Base-by-base conservation (phyloP, 805 yeast genomes). In the Saccharomycopsis javanensis region DNA sequence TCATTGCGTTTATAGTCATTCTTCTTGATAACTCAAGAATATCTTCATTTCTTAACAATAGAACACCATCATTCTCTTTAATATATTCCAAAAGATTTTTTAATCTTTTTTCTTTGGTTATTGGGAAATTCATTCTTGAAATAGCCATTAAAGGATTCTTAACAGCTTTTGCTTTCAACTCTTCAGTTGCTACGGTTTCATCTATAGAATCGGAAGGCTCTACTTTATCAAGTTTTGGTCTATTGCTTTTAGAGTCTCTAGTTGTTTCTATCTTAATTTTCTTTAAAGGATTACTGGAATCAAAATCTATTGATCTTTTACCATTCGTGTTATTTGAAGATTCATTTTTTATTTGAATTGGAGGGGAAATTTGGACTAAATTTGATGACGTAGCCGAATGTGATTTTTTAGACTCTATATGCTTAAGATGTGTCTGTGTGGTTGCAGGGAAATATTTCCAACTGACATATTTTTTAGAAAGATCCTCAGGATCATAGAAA, bases 11-110 rank as follows among this genome's bases (percentile, higher is more conserved):
- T 15, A 38, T 42, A 3, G 25, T 18, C 38, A 37, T 27, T 45
- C 34, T 20, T 20, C 31, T 16, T 31, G 23, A 31, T 28, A 15
- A 25, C 16, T 28, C 30, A 50, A 18, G 52, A 50, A 23, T 18
- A 16, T 25, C 38, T 20, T 50, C 33, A 6, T 13, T 25, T 18
- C 55, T 51, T 6, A 46, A 6, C 7, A n/a, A 28, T 15, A 20
- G 33, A 5, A 55, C 25, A 15, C 60, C 60, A 15, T 48, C 42
- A 11, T 54, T 27, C 23, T 54, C 53, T 15, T 50, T 34, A 8
- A 57, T 18, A 51, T 25, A 34, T n/a, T 52, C 33, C 30, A 55
- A 20, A 15, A 57, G 45, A 4, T 55, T 18, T 13, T 42, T 27
- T 2, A 48, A 27, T 30, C 60, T 38, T 23, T 13, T n/a, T 6